Base-by-base conservation (phyloP, 371 early-diverging fungal genomes). In the Rhizopus arrhizus region DNA sequence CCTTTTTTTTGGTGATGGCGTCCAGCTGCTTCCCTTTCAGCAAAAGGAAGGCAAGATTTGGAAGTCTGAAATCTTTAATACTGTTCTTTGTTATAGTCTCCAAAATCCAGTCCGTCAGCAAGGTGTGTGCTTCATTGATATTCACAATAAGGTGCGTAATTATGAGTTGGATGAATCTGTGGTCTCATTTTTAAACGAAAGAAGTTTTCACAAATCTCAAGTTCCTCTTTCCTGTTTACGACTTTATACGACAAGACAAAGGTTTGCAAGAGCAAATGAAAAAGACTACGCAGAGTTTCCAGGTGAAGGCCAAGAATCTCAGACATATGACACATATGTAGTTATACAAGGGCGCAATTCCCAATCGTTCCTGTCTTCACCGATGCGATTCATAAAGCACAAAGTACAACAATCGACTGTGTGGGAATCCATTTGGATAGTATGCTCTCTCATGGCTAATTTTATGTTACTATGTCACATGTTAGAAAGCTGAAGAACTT, bases 1-100 rank as follows among this genome's bases (percentile, higher is more conserved):
- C 41, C 28, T 58, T 4, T 49, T 58, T 12, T 58, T 41, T 41
- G 58, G 58, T 7, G 58, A 58, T 36, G n/a, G 48, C n/a, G 58
- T 40, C 0, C 58, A 58, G n/a, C 38, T 58, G 2, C 13, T 47
- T n/a, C 58, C 50, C 11, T 32, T 49, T 13, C 6, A 53, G 3
- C n/a, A 53, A 38, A 12, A 28, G 11, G 54, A 53, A 54, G 31
- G 34, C 13, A 32, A 10, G 35, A 54, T 54, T 5, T 54, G 55
- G 55, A 5, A 42, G 28, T 31, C 11, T 7, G 38, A 7, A 38
- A 38, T 38, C 7, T 2, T 38, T 2, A 38, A 38, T 11, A 2
- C 7, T 38, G 38, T 38, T 9, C 7, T 1, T 38, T 1, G 2
- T 9, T 38, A 38, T 38, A 11, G 11, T 11, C 38, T 38, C 11